Evolutionary conservation across 768 basidiomycete genomes (phyloP).

Genomic region (Flagelloscypha sp.): DNA sequence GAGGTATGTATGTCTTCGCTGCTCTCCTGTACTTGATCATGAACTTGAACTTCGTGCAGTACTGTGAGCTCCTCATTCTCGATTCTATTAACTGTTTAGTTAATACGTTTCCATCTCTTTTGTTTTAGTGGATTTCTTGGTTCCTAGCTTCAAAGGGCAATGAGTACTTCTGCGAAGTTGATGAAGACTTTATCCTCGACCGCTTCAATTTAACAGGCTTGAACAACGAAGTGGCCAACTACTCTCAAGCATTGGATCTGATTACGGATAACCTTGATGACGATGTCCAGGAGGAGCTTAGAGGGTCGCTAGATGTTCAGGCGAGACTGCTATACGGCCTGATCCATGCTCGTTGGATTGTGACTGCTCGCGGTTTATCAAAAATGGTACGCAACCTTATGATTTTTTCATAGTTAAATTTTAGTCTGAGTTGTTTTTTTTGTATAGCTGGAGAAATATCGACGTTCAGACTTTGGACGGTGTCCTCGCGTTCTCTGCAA

Average conservation of each 20-base stretch:
- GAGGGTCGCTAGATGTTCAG: conserved; percentile 87
- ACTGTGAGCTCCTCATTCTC: conserved; percentile 23
- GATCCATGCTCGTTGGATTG: conserved; percentile 95
- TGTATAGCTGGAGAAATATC: conserved; percentile 87
- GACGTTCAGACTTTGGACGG: conserved; percentile 95
- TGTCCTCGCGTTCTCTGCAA: conserved; percentile 97
- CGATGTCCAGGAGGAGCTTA: conserved; percentile 87
- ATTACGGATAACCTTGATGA: conserved; percentile 96
- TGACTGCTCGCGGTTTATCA: conserved; percentile 83
- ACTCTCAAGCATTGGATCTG: conserved; percentile 86
- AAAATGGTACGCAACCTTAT: conserved; percentile 71
- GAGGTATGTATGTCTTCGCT: conserved; percentile 48
- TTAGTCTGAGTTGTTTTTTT: neutral
- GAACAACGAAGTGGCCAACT: conserved; percentile 93
- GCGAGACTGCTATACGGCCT: conserved; percentile 91
- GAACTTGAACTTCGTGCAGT: conserved; percentile 16
- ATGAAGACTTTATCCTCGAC: conserved; percentile 98
- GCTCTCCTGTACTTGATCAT: conserved; percentile 7
- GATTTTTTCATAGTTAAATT: neutral
- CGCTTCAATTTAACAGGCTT: conserved; percentile 97
- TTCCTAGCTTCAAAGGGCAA: conserved; percentile 96
- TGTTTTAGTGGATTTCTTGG: conserved; percentile 89
- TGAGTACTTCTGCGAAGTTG: conserved; percentile 99
- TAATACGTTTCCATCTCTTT: conserved; percentile 13
- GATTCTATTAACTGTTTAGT: conserved; percentile 14